Evolutionary conservation across 2,329 filamentous ascomycete species (phyloP), one percentile per base, ranked within the genome.

Genomic region (Fusarium redolens): DNA sequence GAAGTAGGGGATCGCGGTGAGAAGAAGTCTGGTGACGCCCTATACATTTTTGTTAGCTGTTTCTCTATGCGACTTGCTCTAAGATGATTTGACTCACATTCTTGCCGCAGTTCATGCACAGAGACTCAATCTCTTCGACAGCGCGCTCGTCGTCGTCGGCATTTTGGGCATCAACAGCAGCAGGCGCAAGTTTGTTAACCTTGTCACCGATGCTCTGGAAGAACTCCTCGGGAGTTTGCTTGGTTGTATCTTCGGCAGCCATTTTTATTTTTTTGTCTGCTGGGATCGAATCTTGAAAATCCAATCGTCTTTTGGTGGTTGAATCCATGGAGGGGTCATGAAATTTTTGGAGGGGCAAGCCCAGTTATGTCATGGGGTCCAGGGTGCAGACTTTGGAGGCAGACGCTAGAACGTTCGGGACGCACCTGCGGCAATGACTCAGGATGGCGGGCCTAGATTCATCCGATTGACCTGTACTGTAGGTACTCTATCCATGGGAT

Each of bases 1-100:
- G 87, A 99, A 99, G 87, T 94, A 98, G 20, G 96, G 96, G 62
- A 99, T 98, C 73, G 91, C 91, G 20, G 97, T 97, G 61, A 99
- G 90, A 47, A 99, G 90, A 28, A 99, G 89, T 66, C 92, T 90
- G 18, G 96, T 99, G 3, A 86, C 89, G 78, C 96, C 96, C 93
- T 97, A 43, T 15, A 52, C 7, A 35, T 4, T 38, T n/a, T 18
- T 64, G 75, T 78, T 67, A 76, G 73, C 47, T 48, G 41, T 25
- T 59, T 31, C 13, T 41, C 48, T 25, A 45, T 59, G 41, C 25
- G 55, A 54, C 35, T 31, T 38, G 14, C 40, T 12, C 5, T 7
- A 22, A 25, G 20, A 14, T 25, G 18, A 18, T 25, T 57, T 28
- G 31, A 81, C 85, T 78, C 85, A 93, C 92, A 87, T 94, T 93